Conservation (phyloP, 768 basidiomycete species). For the Lactarius deliciosus region DNA sequence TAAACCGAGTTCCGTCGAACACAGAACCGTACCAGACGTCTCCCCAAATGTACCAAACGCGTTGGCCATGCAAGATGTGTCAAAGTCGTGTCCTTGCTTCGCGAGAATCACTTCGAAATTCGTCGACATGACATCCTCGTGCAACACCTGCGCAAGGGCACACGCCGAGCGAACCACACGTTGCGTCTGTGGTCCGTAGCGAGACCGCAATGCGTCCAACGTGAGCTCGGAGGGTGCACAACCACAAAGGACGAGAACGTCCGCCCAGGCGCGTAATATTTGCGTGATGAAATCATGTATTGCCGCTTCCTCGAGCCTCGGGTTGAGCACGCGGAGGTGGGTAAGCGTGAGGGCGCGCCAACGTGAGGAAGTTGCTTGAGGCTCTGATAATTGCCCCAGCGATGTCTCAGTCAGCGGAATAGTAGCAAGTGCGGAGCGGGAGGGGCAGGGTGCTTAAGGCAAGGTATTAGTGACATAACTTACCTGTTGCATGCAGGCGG, state of each 20-base stretch:
- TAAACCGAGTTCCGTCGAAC: conserved; percentile 71
- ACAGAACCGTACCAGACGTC: conserved; percentile 48
- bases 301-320: conserved; percentile 62
- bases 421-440: conserved; percentile 28
- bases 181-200: conserved; percentile 60
- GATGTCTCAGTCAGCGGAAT: conserved; percentile 19
- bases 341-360: conserved; percentile 75
- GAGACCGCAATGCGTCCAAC: conserved; percentile 42
- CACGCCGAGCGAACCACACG: conserved; percentile 65
- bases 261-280: conserved; percentile 68
- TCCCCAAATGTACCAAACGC: conserved; percentile 60
- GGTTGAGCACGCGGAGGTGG: conserved; percentile 66
- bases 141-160: conserved; percentile 59
- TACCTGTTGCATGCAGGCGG: conserved; percentile 56
- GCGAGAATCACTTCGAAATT: conserved; percentile 69
- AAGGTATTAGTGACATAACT: conserved; percentile 29
- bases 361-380: conserved; percentile 73
- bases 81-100: conserved; percentile 52
- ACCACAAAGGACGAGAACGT: conserved; percentile 65
- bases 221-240: conserved; percentile 38
- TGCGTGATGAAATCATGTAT: conserved; percentile 72
- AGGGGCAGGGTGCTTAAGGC: conserved; percentile 23
- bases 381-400: conserved; percentile 44
- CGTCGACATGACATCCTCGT: conserved; percentile 77
- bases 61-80: conserved; percentile 54